These are phyloP conservation scores for Inga leiocalycina DNA, from an alignment of 306 rosid species.

Conservation along the genomic window DNA sequence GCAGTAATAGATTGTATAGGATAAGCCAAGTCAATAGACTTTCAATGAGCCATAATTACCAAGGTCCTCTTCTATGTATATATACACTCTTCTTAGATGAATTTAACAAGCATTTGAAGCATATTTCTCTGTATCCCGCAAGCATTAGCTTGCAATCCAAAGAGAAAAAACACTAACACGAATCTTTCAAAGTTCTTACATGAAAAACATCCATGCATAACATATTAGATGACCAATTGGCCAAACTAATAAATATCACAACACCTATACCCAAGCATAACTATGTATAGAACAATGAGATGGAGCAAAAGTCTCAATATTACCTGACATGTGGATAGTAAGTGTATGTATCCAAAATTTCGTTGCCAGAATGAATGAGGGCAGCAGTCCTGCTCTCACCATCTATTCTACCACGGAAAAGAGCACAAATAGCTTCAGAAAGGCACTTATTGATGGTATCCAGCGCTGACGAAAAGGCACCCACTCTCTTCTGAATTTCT, in stretches of 20 bases:
- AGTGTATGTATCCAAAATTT: constrained; percentile 75
- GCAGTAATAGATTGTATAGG: not conserved
- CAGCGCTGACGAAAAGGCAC: constrained; percentile 91
- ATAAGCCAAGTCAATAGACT: not conserved
- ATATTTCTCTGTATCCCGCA: not conserved
- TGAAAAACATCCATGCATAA: constrained; percentile 15
- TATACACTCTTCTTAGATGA: not conserved
- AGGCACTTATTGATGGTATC: constrained; percentile 94
- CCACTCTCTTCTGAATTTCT: constrained; percentile 93
- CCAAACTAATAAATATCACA: not conserved
- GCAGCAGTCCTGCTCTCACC: constrained; percentile 94
- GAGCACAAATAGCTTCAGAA: constrained; percentile 88
- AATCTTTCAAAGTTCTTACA: not conserved
- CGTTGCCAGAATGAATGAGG: constrained; percentile 91
- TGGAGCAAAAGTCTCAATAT: constrained; percentile 28
- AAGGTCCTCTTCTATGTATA: not conserved
- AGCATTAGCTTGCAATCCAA: not conserved
- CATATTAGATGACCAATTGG: not conserved
- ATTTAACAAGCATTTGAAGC: not conserved
- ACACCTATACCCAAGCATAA: constrained; percentile 15
- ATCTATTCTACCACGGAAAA: constrained; percentile 92
- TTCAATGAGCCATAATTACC: not conserved
- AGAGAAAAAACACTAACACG: not conserved
- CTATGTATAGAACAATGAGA: constrained; percentile 2
- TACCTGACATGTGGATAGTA: constrained; percentile 83